phyloP scores from a whole-genome alignment of 148 eudicot genomes.

The Camellia sinensis region DNA sequence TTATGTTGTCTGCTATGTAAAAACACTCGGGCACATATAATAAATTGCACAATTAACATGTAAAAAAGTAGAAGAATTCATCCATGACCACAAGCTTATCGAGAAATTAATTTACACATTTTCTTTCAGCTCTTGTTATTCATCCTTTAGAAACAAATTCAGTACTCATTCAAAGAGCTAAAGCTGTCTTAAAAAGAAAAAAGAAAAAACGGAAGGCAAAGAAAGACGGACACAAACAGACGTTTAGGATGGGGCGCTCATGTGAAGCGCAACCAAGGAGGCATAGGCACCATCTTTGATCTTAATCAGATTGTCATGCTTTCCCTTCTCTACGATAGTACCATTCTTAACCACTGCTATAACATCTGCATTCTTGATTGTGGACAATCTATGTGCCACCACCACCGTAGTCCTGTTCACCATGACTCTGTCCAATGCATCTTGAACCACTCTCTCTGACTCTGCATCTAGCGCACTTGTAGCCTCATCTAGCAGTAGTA shows the following conservation, averaged over 20 bases:
- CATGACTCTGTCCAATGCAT: not conserved
- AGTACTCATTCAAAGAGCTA: too few relatives aligned
- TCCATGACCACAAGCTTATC: too few relatives aligned
- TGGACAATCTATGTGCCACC: slow-evolving; percentile 1
- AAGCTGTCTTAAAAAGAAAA: too few relatives aligned
- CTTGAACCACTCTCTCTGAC: slow-evolving; percentile 10
- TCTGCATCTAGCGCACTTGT: slow-evolving; percentile 3
- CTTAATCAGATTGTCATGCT: not conserved
- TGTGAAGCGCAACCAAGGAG: not conserved
- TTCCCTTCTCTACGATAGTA: not conserved
- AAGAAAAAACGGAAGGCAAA: too few relatives aligned
- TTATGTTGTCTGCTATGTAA: too few relatives aligned
- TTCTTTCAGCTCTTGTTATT: too few relatives aligned
- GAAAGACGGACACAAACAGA: too few relatives aligned
- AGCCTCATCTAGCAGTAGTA: not conserved
- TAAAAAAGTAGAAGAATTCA: too few relatives aligned
- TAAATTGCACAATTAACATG: too few relatives aligned
- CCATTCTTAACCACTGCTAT: slow-evolving; percentile 10
- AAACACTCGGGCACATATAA: too few relatives aligned
- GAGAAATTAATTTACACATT: too few relatives aligned
- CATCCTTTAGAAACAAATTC: too few relatives aligned
- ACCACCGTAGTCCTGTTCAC: slow-evolving; percentile 3
- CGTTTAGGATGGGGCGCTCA: not conserved
- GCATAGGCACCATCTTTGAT: not conserved
- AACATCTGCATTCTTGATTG: slow-evolving; percentile 3